A percentile compares a stretch with the other conserved stretches of the same genome.
Conservation (phyloP, 495 filamentous ascomycete genomes). For the Xylaria flabelliformis region DNA sequence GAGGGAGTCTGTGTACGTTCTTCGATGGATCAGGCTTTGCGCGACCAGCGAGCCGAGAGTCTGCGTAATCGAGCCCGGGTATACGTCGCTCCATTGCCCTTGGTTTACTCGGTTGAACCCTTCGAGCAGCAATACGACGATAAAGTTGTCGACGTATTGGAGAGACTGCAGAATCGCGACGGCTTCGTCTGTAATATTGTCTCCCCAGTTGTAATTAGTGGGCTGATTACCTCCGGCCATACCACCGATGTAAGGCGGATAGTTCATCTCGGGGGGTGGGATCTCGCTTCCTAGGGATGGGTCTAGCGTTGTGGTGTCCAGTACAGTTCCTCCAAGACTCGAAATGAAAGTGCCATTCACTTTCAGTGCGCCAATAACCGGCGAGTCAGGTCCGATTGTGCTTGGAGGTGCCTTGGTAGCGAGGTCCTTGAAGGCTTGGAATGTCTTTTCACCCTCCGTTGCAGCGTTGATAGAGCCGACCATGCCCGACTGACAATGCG, state of each 20-base stretch:
- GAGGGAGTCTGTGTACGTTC: constrained; percentile 44
- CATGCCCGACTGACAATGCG: constrained; percentile 55
- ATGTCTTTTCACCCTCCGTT: constrained; percentile 42
- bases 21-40: constrained; percentile 45
- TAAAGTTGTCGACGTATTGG: constrained; percentile 44
- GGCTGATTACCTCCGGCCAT: constrained; percentile 49
- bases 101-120: constrained; percentile 36
- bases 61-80: constrained; percentile 44
- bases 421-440: constrained; percentile 45
- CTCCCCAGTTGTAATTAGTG: constrained; percentile 44
- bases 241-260: constrained; percentile 35
- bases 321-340: constrained; percentile 37
- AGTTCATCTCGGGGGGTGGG: constrained; percentile 33
- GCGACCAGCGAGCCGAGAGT: constrained; percentile 45
- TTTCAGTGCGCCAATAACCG: constrained; percentile 44
- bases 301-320: constrained; percentile 33
- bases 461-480: constrained; percentile 51
- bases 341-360: constrained; percentile 44
- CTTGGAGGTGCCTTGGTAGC: constrained; percentile 45
- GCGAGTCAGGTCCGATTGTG: constrained; percentile 46
- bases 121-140: constrained; percentile 42
- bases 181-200: constrained; percentile 37
- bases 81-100: constrained; percentile 43
- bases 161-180: constrained; percentile 37
- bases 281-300: constrained; percentile 30